A percentile compares a stretch with the other conserved stretches of the same genome.
Conservation (phyloP, 768 basidiomycete species). For the Leccinum longicurvipes region DNA sequence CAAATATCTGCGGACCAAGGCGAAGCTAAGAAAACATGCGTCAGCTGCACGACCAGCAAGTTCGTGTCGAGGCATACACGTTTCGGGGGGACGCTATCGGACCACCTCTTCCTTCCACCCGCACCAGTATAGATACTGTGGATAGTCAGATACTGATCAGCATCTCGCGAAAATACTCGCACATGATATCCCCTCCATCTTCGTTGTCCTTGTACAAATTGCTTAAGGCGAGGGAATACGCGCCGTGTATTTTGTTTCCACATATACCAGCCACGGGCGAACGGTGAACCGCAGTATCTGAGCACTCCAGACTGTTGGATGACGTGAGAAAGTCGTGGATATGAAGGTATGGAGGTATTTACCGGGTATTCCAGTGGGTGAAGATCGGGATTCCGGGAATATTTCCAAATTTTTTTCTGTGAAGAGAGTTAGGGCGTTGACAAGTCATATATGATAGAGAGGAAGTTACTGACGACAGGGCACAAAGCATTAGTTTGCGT, state of each 20-base stretch:
- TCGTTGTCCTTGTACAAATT: slow-evolving; percentile 21
- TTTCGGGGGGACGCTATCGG: slow-evolving; percentile 10
- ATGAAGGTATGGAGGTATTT: background rate
- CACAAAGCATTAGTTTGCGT: background rate
- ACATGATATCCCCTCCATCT: slow-evolving; percentile 28
- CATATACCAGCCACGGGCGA: slow-evolving; percentile 13
- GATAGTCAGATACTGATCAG: background rate
- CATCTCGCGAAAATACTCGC: background rate
- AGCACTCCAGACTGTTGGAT: slow-evolving; percentile 8
- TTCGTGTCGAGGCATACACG: slow-evolving; percentile 18
- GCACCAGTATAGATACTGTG: slow-evolving; percentile 27
- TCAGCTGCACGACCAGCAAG: background rate
- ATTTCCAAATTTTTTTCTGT: slow-evolving; percentile 22
- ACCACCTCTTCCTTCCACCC: slow-evolving; percentile 19
- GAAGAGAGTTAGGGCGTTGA: background rate
- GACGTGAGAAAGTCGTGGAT: background rate
- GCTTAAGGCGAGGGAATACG: slow-evolving; percentile 21
- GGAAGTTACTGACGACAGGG: background rate
- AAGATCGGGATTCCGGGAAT: slow-evolving; percentile 26
- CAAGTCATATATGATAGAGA: background rate
- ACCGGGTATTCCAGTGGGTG: slow-evolving; percentile 19
- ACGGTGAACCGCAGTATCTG: slow-evolving; percentile 18
- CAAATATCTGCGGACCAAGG: slow-evolving; percentile 19
- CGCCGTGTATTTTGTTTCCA: slow-evolving; percentile 12
- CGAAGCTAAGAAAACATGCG: slow-evolving; percentile 7